These are phyloP conservation scores for Castanospermum australe DNA, from an alignment of 306 rosid species.

Conservation along the genomic window DNA sequence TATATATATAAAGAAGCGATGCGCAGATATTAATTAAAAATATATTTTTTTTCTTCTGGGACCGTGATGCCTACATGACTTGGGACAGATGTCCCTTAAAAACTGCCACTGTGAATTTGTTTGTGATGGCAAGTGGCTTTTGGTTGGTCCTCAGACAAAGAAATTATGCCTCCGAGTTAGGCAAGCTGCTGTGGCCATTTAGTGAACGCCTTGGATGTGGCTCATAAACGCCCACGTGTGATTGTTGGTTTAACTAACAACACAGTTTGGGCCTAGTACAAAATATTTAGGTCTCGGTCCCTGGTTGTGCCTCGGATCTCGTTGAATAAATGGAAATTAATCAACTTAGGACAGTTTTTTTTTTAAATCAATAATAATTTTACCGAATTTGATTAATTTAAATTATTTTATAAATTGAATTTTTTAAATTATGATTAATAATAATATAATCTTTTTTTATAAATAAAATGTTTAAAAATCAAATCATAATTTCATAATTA, in stretches of 20 bases:
- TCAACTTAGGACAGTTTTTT: background rate
- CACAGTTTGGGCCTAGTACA: background rate
- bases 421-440: too few relatives aligned
- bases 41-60: background rate
- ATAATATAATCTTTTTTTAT: too few relatives aligned
- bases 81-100: background rate
- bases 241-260: background rate
- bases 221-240: background rate
- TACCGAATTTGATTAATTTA: too few relatives aligned
- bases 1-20: too few relatives aligned
- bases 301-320: background rate
- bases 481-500: too few relatives aligned
- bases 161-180: background rate
- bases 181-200: background rate
- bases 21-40: too few relatives aligned
- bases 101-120: background rate
- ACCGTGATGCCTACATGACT: background rate
- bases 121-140: slow-evolving; percentile 4
- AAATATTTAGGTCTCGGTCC: background rate
- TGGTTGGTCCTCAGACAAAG: slow-evolving; percentile 20
- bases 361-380: background rate
- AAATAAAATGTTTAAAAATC: too few relatives aligned
- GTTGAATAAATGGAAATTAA: background rate
- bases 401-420: too few relatives aligned
- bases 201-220: background rate